A percentile compares a stretch with the other conserved stretches of the same genome.
Evolutionary conservation across 2,329 filamentous ascomycete genomes (phyloP).

Genomic region (Fusarium citri): DNA sequence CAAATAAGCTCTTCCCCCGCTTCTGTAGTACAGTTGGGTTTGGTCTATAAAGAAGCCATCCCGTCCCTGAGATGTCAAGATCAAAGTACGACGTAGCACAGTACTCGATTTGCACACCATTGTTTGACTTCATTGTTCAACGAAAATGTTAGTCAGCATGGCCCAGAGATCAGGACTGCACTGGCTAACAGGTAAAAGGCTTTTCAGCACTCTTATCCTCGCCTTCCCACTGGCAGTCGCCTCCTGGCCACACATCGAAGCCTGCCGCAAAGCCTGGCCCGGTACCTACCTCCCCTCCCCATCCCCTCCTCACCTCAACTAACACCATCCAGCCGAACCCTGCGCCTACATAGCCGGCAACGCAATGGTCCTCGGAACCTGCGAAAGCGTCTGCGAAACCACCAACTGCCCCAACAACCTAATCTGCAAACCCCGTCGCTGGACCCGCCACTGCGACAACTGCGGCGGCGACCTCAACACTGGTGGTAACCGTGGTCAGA

Average conservation of each 20-base stretch:
- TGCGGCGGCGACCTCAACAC: background rate
- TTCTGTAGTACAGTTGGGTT: background rate
- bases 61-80: fast-evolving
- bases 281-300: background rate
- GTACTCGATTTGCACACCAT: fast-evolving
- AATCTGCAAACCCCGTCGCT: background rate
- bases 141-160: background rate
- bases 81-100: background rate
- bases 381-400: slow-evolving; percentile 1
- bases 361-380: background rate
- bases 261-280: background rate
- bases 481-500: background rate
- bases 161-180: too few relatives aligned
- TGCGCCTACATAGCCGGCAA: background rate
- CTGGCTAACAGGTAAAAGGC: background rate
- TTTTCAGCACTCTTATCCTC: background rate
- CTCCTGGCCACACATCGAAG: background rate
- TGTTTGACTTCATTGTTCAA: fast-evolving
- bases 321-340: background rate
- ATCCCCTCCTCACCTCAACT: background rate
- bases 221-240: background rate
- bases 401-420: background rate
- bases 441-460: background rate
- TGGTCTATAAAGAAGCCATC: background rate
- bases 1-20: fast-evolving